Evolutionary conservation across 2,329 filamentous ascomycete genomes (phyloP).

Genomic region (Capronia coronata): DNA sequence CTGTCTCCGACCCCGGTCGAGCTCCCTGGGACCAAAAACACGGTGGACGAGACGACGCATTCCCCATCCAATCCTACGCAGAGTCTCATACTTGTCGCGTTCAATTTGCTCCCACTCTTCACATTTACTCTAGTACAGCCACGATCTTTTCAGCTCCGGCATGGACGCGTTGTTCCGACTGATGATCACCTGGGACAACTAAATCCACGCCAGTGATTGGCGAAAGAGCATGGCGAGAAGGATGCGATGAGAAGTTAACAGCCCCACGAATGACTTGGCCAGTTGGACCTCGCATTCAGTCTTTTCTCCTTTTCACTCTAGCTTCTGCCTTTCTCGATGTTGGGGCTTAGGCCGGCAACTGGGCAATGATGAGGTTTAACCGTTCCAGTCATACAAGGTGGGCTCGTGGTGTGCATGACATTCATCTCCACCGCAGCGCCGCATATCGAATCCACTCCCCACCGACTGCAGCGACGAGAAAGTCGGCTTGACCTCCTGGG

Average conservation of each 20-base stretch:
- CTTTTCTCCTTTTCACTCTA: slow-evolving; percentile 2
- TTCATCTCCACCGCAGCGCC: slow-evolving; percentile 6
- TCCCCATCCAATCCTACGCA: slow-evolving; percentile 6
- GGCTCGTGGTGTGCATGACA: slow-evolving; percentile 8
- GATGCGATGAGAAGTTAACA: slow-evolving; percentile 7
- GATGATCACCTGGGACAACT: slow-evolving; percentile 1
- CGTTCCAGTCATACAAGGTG: slow-evolving; percentile 3
- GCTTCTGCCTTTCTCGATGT: slow-evolving; percentile 7
- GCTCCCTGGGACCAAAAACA: not conserved
- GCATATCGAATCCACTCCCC: slow-evolving; percentile 9
- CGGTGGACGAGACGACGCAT: slow-evolving; percentile 5
- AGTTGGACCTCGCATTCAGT: not conserved
- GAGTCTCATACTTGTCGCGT: not conserved
- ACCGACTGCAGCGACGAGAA: slow-evolving; percentile 4
- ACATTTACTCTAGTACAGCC: not conserved
- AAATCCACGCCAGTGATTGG: not conserved
- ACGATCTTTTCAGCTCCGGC: not conserved
- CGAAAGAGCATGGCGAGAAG: slow-evolving; percentile 11
- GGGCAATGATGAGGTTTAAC: slow-evolving; percentile 6
- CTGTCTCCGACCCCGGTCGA: slow-evolving; percentile 6
- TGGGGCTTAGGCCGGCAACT: slow-evolving; percentile 2
- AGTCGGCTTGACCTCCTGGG: not conserved
- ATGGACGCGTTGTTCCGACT: too few relatives aligned
- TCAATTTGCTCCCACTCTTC: slow-evolving; percentile 8
- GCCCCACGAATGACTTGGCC: slow-evolving; percentile 7